Percentiles rank a stretch among this genome's conserved stretches.
These are phyloP conservation scores for Adenanthera pavonina DNA, from an alignment of 306 rosid species.

Conservation along the genomic window DNA sequence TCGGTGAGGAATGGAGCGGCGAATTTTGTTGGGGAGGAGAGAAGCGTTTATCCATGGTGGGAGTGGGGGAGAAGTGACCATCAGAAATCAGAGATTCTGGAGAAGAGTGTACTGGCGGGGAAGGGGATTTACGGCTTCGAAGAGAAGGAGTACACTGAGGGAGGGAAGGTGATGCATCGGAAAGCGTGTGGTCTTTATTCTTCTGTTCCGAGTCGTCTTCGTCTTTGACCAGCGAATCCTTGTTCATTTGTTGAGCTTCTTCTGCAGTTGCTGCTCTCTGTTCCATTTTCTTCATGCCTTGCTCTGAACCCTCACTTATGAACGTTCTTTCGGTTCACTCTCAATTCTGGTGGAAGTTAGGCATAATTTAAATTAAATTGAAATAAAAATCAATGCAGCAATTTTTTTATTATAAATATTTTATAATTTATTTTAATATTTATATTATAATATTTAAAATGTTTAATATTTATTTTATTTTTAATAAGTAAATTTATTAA, in stretches of 20 bases:
- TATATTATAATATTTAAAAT: no score
- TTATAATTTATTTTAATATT: no score
- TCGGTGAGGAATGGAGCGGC: conserved; percentile 37
- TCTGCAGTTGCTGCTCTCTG: background rate
- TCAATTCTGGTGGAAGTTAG: background rate
- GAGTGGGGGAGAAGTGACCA: conserved; percentile 40
- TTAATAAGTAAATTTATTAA: no score
- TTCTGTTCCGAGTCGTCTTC: background rate
- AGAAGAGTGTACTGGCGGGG: conserved; percentile 53
- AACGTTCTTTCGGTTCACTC: background rate
- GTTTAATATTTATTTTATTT: no score
- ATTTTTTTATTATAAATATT: no score
- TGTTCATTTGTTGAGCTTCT: background rate
- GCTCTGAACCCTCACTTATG: background rate
- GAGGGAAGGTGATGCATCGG: conserved; percentile 36
- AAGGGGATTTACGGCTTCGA: conserved; percentile 47
- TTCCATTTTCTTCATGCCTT: background rate
- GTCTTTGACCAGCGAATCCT: background rate
- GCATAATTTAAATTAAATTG: no score
- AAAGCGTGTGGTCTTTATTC: conserved; percentile 27
- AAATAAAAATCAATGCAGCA: no score
- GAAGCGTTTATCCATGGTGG: conserved; percentile 17
- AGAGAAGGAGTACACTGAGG: conserved; percentile 37
- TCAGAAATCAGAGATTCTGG: conserved; percentile 42
- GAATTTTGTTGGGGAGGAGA: conserved; percentile 34